Base-by-base conservation (phyloP, 176 grass and related monocot genomes). In the Aechmea fasciata region DNA sequence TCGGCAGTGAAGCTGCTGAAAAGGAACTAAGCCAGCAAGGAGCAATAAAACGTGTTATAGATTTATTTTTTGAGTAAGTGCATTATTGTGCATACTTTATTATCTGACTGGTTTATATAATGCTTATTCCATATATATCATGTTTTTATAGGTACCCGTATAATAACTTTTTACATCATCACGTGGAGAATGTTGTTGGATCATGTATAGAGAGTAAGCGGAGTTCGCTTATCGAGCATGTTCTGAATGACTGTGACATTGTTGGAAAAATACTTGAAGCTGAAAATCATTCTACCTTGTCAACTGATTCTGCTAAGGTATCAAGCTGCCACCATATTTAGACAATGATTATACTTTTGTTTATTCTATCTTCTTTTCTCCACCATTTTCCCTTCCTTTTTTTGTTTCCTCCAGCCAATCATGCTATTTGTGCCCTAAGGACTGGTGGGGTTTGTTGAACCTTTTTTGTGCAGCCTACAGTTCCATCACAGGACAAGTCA, bases 41-140 rank as follows among this genome's bases (percentile, higher is more conserved):
- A 69, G 89, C 94, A 64, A 90, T 99, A 66, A 90, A 87, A 74
- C 54, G 22, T 50, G 68, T 78, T 78, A 73, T 93, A 79, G 77
- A 93, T 90, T 83, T 99, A 71, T 85, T 99, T 76, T 99, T 99
- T 77, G 89, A 99, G 94, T 99, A 87, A 83, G 94, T 90, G 18
- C 9, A 3, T 9, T 33, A 14, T 47, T 55, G 65, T 73, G 75
- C 72, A n/a, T 67, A 51, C 53, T 66, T 76, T 24, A 61, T 19
- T 18, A 11, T 19, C 2, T 61, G 15, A 2, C 20, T 61, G 15
- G 4, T 18, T 61, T 55, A 63, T 70, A 78, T 41, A 48, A 70
- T 28, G 33, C 48, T 71, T 78, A 50, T 62, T 13, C 9, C 49
- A 33, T 41, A 26, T 14, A 20, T 11, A 62, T 73, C 48, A 48